Base-by-base conservation (phyloP, 1,284 basidiomycete species). In the Xanthoconium separans region DNA sequence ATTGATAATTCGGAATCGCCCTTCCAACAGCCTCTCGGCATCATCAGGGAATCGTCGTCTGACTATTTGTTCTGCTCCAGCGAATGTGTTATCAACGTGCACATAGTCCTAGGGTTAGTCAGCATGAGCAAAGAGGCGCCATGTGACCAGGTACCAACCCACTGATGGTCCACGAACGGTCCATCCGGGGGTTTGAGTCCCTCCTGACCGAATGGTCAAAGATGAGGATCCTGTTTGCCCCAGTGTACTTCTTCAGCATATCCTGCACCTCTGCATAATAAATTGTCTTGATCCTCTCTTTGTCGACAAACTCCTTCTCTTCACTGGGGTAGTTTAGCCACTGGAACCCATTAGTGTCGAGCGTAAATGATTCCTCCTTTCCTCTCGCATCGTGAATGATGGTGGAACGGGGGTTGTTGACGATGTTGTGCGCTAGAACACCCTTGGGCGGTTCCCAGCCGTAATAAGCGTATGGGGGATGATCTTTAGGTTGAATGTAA, bases 21-120 rank as follows among this genome's bases (percentile, higher is more conserved):
- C 64, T 59, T 74, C 65, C 48, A 74, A 61, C 11, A 73, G 64
- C 11, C 69, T 66, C 5, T 74, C 71, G 1, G 71, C 74, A 3
- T 75, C 75, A 22, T 31, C 29, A 4, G 29, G 29, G 16, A 45
- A 18, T 6, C 16, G 10, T n/a, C 31, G 16, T 11, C 33, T 37
- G 20, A 51, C 36, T 3, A 40, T 40, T 20, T 16, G 15, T 29
- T 45, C 43, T 9, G 36, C 43, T 10, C 29, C n/a, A 4, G 18
- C 16, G 20, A 40, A 31, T 13, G 43, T 18, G 20, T 31, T 34
- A 18, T 40, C 34, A 6, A 18, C 8, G 10, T 51, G 50, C 18
- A 45, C 34, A 11, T 24, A 8, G 29, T 46, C 20, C 43, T 51
- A 15, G 9, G 13, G 4, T 15, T 2, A 7, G n/a, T 47, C 36